Percentiles rank a stretch among this genome's conserved stretches.
Evolutionary conservation across 352 stramenopile species (phyloP).

Genomic region (Globisporangium recalcitrans): DNA sequence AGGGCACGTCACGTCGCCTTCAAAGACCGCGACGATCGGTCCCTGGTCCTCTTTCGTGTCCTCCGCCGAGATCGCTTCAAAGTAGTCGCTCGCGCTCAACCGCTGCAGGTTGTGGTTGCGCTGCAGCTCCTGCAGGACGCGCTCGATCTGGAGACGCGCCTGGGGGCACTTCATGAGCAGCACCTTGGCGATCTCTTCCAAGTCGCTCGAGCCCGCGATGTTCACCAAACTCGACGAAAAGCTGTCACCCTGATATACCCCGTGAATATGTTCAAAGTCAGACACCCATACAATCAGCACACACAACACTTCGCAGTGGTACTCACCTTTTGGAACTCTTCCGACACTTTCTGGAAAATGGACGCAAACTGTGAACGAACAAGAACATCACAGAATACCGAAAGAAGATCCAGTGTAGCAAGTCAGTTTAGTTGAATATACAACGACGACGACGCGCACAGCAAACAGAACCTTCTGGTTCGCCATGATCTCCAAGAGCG

Average conservation of each 20-base stretch:
- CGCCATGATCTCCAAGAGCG: conserved; percentile 60
- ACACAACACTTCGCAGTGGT: neutral
- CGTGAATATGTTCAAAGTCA: no score
- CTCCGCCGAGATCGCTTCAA: conserved; percentile 62
- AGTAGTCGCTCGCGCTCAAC: conserved; percentile 67
- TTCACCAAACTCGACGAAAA: conserved; percentile 51
- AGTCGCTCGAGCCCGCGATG: conserved; percentile 38
- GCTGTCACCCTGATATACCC: conserved; percentile 23
- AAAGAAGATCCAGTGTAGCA: neutral
- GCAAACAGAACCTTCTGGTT: conserved; percentile 17
- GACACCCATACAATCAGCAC: neutral
- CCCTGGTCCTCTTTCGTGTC: conserved; percentile 68
- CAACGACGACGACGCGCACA: no score
- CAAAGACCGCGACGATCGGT: conserved; percentile 76
- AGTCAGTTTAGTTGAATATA: neutral
- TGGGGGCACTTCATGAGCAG: conserved; percentile 72
- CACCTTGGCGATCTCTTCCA: conserved; percentile 72
- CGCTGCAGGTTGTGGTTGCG: conserved; percentile 63
- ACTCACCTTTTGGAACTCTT: conserved; percentile 45
- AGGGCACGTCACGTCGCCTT: conserved; percentile 80
- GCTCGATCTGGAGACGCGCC: conserved; percentile 63
- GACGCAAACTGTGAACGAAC: conserved; percentile 34
- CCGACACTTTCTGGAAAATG: conserved; percentile 58
- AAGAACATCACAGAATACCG: neutral
- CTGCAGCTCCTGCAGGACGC: conserved; percentile 67